These are phyloP conservation scores for Choanephora cucurbitarum DNA, from an alignment of 371 early-diverging fungal genomes.

Conservation along the genomic window DNA sequence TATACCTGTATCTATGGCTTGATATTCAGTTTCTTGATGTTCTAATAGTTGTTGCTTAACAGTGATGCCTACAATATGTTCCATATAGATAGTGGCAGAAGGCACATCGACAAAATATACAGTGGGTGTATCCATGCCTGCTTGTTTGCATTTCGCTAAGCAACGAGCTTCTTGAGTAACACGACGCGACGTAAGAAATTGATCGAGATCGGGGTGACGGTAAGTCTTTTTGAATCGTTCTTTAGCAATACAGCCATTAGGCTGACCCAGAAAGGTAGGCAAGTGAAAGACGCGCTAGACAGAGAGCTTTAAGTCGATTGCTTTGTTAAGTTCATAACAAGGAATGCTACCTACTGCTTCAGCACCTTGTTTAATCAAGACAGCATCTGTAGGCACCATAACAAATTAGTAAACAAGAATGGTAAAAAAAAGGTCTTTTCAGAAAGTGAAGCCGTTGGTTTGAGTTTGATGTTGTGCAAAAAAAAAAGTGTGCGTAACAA, in stretches of 20 bases:
- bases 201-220: conserved; percentile 90
- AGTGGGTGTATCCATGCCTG: conserved; percentile 81
- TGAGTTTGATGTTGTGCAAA: conserved; percentile 13
- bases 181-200: conserved; percentile 74
- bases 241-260: conserved; percentile 48
- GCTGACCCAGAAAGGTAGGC: conserved; percentile 21
- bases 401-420: no score
- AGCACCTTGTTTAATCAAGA: conserved; percentile 40
- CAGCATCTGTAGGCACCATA: conserved; percentile 21
- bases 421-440: conserved; percentile 11
- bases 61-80: conserved; percentile 74
- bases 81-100: conserved; percentile 81
- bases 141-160: conserved; percentile 68
- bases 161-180: conserved; percentile 86
- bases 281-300: conserved; percentile 28
- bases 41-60: conserved; percentile 71
- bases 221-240: conserved; percentile 90
- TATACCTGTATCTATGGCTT: conserved; percentile 40
- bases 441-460: conserved; percentile 18
- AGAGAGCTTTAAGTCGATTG: background rate
- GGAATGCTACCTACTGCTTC: conserved; percentile 35
- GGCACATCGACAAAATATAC: conserved; percentile 79
- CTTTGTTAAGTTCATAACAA: no score
- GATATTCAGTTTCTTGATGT: conserved; percentile 33
- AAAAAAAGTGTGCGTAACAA: conserved; percentile 5